Conservation (phyloP, 2,329 filamentous ascomycete species). For the Pochonia chlamydosporia region DNA sequence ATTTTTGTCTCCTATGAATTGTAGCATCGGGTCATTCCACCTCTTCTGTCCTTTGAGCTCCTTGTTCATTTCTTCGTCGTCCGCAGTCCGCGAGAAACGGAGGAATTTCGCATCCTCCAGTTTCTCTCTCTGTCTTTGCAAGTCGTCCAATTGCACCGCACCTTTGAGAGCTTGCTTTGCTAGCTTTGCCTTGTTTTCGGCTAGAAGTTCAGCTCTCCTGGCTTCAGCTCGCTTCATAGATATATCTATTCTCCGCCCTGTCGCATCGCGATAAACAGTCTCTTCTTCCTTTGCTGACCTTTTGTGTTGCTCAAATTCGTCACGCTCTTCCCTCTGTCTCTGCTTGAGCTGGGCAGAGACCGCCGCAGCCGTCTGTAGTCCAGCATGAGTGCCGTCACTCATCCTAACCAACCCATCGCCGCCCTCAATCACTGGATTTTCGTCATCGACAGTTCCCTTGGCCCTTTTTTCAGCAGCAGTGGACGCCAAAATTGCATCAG, state of each 20-base stretch:
- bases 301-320: slow-evolving; percentile 38
- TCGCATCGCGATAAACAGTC: slow-evolving; percentile 93
- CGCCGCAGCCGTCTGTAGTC: slow-evolving; percentile 76
- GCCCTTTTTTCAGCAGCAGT: slow-evolving; percentile 63
- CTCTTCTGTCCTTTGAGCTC: slow-evolving; percentile 70
- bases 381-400: slow-evolving; percentile 82
- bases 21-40: slow-evolving; percentile 93
- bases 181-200: slow-evolving; percentile 64
- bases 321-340: slow-evolving; percentile 60
- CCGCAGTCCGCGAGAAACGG: slow-evolving; percentile 70
- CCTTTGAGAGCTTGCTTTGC: slow-evolving; percentile 70
- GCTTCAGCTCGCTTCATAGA: slow-evolving; percentile 85
- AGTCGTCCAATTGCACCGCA: slow-evolving; percentile 72
- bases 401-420: slow-evolving; percentile 56
- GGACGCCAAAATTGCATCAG: slow-evolving; percentile 70
- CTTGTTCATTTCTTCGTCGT: slow-evolving; percentile 80
- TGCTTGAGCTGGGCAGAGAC: slow-evolving; percentile 65
- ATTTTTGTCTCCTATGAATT: slow-evolving; percentile 59
- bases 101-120: slow-evolving; percentile 79
- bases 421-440: slow-evolving; percentile 39
- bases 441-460: slow-evolving; percentile 40
- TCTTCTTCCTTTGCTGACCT: slow-evolving; percentile 55
- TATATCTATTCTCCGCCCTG: slow-evolving; percentile 88
- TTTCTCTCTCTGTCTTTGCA: slow-evolving; percentile 56
- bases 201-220: slow-evolving; percentile 57